Conservation (phyloP, 345 rosid genomes). For the Noccaea caerulescens region DNA sequence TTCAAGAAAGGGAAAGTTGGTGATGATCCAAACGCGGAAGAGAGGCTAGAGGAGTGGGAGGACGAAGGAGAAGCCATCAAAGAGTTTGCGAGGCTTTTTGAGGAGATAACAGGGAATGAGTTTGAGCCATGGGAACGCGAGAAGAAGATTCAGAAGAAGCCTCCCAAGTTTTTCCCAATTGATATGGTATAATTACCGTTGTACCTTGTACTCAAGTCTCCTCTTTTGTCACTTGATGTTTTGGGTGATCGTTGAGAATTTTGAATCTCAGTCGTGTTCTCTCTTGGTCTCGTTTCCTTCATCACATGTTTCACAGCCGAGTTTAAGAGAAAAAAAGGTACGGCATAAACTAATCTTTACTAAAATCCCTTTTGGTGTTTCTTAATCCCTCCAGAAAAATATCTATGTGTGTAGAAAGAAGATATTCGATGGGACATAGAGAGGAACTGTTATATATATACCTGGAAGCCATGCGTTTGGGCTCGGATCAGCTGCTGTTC, state of each 20-base stretch:
- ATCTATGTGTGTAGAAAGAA: constrained; percentile 47
- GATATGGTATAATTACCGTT: constrained; percentile 67
- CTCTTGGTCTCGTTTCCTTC: constrained; percentile 58
- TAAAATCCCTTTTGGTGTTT: background rate
- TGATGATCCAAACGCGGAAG: constrained; percentile 63
- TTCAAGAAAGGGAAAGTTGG: constrained; percentile 77
- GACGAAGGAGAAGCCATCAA: constrained; percentile 56
- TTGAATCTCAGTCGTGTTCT: constrained; percentile 22
- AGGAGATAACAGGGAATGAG: constrained; percentile 76
- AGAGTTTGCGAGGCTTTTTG: constrained; percentile 68
- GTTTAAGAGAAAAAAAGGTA: constrained; percentile 67
- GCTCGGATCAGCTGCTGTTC: constrained; percentile 59
- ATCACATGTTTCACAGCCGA: constrained; percentile 67
- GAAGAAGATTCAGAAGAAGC: constrained; percentile 72
- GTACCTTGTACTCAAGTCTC: background rate
- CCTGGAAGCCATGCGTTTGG: constrained; percentile 54
- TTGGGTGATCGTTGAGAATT: background rate
- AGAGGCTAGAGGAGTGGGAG: constrained; percentile 77
- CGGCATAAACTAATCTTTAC: background rate
- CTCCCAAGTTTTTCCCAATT: constrained; percentile 59
- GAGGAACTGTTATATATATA: constrained; percentile 60
- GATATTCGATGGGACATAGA: constrained; percentile 64
- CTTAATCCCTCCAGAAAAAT: background rate
- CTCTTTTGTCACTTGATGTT: background rate
- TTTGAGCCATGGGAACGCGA: constrained; percentile 88